Conservation (phyloP, 441 rosid species). For the Syzygium malaccense region DNA sequence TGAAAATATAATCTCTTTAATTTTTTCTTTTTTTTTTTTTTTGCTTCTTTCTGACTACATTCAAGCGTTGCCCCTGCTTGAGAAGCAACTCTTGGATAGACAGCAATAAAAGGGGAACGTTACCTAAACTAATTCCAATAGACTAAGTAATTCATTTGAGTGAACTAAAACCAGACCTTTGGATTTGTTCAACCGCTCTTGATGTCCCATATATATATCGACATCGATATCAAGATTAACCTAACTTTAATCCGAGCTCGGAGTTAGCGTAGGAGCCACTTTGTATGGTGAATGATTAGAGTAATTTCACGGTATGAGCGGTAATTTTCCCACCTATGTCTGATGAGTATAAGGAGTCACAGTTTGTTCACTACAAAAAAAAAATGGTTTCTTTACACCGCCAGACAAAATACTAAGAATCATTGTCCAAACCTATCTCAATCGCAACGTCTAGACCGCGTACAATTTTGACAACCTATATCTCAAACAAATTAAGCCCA, state of each 20-base stretch:
- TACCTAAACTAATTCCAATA: background rate
- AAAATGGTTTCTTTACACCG: background rate
- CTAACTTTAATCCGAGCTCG: background rate
- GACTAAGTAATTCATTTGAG: background rate
- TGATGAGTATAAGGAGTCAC: background rate
- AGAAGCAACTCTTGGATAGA: background rate
- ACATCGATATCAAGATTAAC: background rate
- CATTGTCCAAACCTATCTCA: background rate
- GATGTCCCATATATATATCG: background rate
- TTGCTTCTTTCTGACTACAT: background rate
- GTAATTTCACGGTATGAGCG: background rate
- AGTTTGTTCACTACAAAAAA: background rate
- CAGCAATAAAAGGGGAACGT: background rate
- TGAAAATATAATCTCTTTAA: background rate
- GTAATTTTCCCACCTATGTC: background rate
- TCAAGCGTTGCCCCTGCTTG: background rate
- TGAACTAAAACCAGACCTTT: background rate
- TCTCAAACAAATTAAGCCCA: background rate
- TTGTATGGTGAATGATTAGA: background rate
- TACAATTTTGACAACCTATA: background rate
- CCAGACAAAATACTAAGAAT: background rate
- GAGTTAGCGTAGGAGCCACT: background rate
- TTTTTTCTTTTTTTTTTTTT: background rate
- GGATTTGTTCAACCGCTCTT: background rate
- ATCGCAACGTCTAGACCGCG: background rate